Base-by-base conservation (phyloP, 1,139 yeast genomes). In the Diutina rugosa region DNA sequence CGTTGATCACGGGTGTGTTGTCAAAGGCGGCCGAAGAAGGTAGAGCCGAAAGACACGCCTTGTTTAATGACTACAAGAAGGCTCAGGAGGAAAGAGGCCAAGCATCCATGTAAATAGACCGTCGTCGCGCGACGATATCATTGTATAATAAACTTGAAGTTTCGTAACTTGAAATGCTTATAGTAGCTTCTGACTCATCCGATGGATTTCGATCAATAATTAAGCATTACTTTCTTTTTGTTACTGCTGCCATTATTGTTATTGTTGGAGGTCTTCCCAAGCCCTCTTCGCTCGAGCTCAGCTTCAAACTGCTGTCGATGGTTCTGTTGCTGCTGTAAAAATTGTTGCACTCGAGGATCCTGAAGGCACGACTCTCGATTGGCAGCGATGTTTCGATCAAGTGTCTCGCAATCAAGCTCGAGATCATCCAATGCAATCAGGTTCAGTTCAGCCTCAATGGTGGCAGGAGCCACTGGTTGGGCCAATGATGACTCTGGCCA, bases 11-110 rank as follows among this genome's bases (percentile, higher is more conserved):
- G 57, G 97, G 99, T 59, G 84, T 91, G 21, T 76, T 93, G 62
- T 85, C 95, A 28, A 84, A 80, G 65, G 90, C 98, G 18, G 98
- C 95, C 30, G 84, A 87, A 67, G 78, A 77, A 56, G 99, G 99
- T 49, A 74, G 84, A 58, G 70, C 76, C 53, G 78, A 75, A 59
- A 80, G 96, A 32, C 16, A 29, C n/a, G 35, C 21, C 10, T 16
- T 18, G 44, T 49, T 49, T 30, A 38, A 49, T 4, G 44, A 38
- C 21, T 49, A 49, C 44, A 49, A 49, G 16, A 30, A 49, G 44
- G 32, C 16, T 6, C 18, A 44, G 18, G 30, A 12, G 30, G 30
- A 21, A 9, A 26, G 21, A 30, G n/a, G 48, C 28, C 30, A 44
- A n/a, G 46, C 18, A 14, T 48, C 51, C 44, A 49, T 49, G 53